Percentiles rank a stretch among this genome's conserved stretches.
Evolutionary conservation across 495 filamentous ascomycete genomes (phyloP).

Genomic region (Tetracladium marchalianum): DNA sequence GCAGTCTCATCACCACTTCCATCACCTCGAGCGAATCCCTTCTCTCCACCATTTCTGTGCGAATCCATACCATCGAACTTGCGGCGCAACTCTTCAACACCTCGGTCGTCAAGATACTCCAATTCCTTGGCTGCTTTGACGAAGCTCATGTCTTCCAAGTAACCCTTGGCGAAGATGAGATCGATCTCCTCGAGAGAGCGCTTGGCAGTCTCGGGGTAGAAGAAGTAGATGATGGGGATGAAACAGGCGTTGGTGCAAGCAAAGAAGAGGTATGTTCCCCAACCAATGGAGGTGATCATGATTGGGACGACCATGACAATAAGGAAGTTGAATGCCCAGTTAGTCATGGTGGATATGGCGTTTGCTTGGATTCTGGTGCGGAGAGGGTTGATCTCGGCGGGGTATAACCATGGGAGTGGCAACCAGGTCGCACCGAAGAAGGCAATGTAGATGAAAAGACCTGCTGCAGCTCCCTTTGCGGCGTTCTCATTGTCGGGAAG

Average conservation of each 20-base stretch:
- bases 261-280: slow-evolving; percentile 77
- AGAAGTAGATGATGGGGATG: slow-evolving; percentile 66
- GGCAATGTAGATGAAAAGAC: slow-evolving; percentile 72
- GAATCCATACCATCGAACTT: slow-evolving; percentile 50
- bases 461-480: slow-evolving; percentile 64
- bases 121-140: slow-evolving; percentile 61
- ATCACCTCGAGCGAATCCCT: too few relatives aligned
- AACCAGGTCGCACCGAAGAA: slow-evolving; percentile 70
- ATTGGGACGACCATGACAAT: slow-evolving; percentile 77
- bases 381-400: slow-evolving; percentile 67
- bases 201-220: slow-evolving; percentile 63
- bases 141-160: slow-evolving; percentile 63
- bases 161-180: slow-evolving; percentile 71
- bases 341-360: slow-evolving; percentile 63
- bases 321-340: slow-evolving; percentile 76
- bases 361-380: slow-evolving; percentile 68
- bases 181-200: slow-evolving; percentile 74
- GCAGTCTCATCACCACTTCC: too few relatives aligned
- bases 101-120: slow-evolving; percentile 50
- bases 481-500: slow-evolving; percentile 42
- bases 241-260: slow-evolving; percentile 59
- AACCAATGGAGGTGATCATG: slow-evolving; percentile 56
- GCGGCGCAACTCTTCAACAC: slow-evolving; percentile 46
- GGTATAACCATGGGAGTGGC: slow-evolving; percentile 56
- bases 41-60: background rate